phyloP scores from a whole-genome alignment of 345 rosid species.

The Cardiospermum halicacabum region DNA sequence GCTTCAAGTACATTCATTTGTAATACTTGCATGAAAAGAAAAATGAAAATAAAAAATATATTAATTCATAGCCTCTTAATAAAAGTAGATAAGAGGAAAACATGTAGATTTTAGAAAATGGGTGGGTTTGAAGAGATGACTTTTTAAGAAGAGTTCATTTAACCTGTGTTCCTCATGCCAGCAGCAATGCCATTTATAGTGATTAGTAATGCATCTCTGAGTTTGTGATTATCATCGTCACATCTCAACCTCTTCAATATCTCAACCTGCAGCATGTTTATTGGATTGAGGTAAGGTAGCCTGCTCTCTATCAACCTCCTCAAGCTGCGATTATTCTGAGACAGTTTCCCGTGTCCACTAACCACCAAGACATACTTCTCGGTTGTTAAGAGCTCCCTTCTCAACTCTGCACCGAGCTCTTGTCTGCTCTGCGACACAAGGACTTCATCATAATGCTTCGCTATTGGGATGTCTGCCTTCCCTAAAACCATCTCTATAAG shows the following conservation, averaged over 20 bases:
- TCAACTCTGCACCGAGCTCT: constrained; percentile 67
- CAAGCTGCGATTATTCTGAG: constrained; percentile 71
- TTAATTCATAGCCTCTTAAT: neutral
- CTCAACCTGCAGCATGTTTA: constrained; percentile 91
- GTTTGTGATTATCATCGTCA: constrained; percentile 73
- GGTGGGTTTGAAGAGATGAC: neutral
- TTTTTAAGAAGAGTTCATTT: constrained; percentile 4
- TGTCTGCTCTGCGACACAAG: constrained; percentile 68
- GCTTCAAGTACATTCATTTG: neutral
- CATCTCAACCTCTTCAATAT: constrained; percentile 79
- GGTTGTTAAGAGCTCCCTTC: constrained; percentile 59
- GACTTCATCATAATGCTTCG: constrained; percentile 86
- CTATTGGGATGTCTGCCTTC: constrained; percentile 79
- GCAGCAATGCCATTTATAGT: constrained; percentile 95
- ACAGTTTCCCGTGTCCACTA: constrained; percentile 69
- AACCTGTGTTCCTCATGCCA: constrained; percentile 92
- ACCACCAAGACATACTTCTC: constrained; percentile 72
- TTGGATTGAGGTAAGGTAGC: constrained; percentile 84
- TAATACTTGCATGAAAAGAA: neutral
- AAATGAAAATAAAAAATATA: no score
- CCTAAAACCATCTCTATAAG: constrained; percentile 96
- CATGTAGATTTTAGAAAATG: neutral
- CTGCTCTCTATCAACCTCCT: constrained; percentile 91
- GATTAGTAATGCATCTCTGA: constrained; percentile 91
- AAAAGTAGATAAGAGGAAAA: neutral